Percentiles rank a stretch among this genome's conserved stretches.
phyloP scores from a whole-genome alignment of 331 rosid species.

The Acacia pycnantha region DNA sequence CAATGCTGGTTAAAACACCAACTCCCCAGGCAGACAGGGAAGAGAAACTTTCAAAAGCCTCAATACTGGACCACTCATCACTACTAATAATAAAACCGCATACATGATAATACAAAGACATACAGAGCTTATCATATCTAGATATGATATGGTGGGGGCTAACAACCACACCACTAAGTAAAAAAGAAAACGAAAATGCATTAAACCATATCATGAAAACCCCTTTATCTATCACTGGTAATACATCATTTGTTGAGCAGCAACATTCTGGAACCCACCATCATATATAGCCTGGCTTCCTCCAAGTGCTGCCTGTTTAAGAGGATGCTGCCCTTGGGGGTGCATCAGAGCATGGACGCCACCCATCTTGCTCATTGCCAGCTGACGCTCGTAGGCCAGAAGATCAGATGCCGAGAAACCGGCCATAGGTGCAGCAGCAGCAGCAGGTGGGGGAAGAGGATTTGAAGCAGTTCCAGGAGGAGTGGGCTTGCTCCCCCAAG shows the following conservation, averaged over 20 bases:
- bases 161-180: conserved; percentile 22
- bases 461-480: conserved; percentile 91
- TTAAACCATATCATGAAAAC: conserved; percentile 30
- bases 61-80: conserved; percentile 41
- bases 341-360: conserved; percentile 87
- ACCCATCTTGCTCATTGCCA: conserved; percentile 95
- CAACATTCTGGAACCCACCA: conserved; percentile 93
- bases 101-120: conserved; percentile 63
- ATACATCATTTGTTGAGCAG: conserved; percentile 98
- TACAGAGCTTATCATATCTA: conserved; percentile 34
- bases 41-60: conserved; percentile 1
- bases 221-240: conserved; percentile 54
- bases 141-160: conserved; percentile 21
- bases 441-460: conserved; percentile 99
- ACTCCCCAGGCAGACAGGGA: conserved; percentile 16
- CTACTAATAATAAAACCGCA: conserved; percentile 43
- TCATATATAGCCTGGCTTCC: conserved; percentile 97
- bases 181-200: not conserved
- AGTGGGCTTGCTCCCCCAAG: conserved; percentile 99
- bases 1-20: not conserved
- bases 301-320: conserved; percentile 89
- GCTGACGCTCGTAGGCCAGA: conserved; percentile 75
- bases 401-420: conserved; percentile 71
- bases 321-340: conserved; percentile 77
- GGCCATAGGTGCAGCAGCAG: conserved; percentile 70